These are phyloP conservation scores for Lepidium campestre DNA, from an alignment of 441 rosid genomes.

Conservation along the genomic window DNA sequence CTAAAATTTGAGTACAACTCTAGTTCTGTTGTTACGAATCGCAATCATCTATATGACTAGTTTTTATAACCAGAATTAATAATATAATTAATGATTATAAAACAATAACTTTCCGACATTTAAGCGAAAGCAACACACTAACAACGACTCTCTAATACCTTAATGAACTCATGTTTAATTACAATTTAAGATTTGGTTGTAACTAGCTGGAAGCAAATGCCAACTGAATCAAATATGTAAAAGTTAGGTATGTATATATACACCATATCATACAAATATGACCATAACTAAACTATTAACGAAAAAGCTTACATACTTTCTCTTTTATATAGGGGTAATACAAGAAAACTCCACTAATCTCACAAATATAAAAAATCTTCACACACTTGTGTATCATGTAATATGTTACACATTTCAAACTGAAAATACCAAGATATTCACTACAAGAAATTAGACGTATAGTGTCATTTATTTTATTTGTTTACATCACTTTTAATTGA, in stretches of 20 bases:
- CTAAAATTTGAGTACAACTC: neutral
- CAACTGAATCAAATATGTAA: neutral
- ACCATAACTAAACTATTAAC: neutral
- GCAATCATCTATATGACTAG: slow-evolving; percentile 8
- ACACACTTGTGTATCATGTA: too few relatives aligned
- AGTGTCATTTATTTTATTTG: too few relatives aligned
- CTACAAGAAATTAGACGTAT: too few relatives aligned
- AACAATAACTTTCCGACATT: neutral
- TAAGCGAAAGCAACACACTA: slow-evolving; percentile 19
- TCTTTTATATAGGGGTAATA: too few relatives aligned
- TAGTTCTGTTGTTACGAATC: neutral
- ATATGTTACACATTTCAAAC: too few relatives aligned
- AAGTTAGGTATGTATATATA: neutral
- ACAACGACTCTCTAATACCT: neutral
- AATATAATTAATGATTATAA: neutral
- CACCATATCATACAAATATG: neutral
- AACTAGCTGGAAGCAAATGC: slow-evolving; percentile 9
- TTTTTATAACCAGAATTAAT: neutral
- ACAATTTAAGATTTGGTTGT: slow-evolving; percentile 16
- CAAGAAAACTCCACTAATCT: too few relatives aligned
- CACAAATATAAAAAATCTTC: too few relatives aligned
- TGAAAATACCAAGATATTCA: too few relatives aligned
- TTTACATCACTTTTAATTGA: too few relatives aligned
- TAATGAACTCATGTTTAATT: slow-evolving; percentile 1
- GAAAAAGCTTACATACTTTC: neutral